phyloP scores from a whole-genome alignment of 495 filamentous ascomycete genomes.

The Cryomyces antarcticus region DNA sequence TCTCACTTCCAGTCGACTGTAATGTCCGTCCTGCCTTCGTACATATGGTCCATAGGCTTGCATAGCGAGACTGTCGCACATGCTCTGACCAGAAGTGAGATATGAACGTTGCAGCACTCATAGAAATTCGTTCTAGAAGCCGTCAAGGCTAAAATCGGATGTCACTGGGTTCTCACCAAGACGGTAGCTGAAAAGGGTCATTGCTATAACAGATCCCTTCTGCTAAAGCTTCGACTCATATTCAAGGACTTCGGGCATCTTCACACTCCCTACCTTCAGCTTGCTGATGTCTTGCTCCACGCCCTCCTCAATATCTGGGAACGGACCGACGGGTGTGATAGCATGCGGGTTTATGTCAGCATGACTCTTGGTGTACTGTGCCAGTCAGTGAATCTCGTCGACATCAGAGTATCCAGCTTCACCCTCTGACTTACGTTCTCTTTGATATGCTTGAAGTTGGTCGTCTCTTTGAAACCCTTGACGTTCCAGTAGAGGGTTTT shows the following conservation, averaged over 20 bases:
- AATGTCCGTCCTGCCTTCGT: too few relatives aligned
- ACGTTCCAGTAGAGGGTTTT: conserved; percentile 32
- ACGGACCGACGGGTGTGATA: conserved; percentile 21
- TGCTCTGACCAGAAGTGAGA: too few relatives aligned
- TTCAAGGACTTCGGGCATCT: conserved; percentile 18
- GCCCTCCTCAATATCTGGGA: conserved; percentile 19
- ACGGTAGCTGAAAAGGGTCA: too few relatives aligned
- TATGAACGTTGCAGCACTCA: too few relatives aligned
- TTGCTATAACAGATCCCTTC: not conserved
- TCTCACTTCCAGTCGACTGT: too few relatives aligned
- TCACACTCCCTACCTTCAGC: conserved; percentile 17
- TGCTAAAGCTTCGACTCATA: conserved; percentile 6
- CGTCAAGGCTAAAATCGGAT: too few relatives aligned
- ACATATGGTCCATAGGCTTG: too few relatives aligned
- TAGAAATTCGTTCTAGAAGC: too few relatives aligned
- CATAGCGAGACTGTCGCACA: too few relatives aligned
- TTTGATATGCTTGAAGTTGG: conserved; percentile 31
- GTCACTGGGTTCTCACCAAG: too few relatives aligned
- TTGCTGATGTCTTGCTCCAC: conserved; percentile 20
- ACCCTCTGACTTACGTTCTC: conserved; percentile 25
- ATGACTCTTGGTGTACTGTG: conserved; percentile 32
- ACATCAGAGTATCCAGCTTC: not conserved
- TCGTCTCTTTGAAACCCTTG: conserved; percentile 16
- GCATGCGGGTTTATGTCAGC: conserved; percentile 17
- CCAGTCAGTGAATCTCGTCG: too few relatives aligned